Evolutionary conservation across 2,329 filamentous ascomycete genomes (phyloP).

Genomic region (Diaporthe ampelina): DNA sequence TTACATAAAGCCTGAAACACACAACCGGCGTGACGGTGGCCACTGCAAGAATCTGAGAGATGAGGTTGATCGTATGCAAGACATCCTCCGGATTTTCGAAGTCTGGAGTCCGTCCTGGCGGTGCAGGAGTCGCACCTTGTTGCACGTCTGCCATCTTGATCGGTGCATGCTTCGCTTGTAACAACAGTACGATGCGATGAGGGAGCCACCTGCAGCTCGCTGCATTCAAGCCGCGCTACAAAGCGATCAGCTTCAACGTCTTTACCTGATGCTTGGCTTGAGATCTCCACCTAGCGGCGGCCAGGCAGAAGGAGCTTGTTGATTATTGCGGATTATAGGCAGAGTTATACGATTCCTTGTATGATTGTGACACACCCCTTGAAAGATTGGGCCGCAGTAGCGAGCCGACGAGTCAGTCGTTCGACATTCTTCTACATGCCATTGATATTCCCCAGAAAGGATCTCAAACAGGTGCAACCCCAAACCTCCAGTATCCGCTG

Average conservation of each 20-base stretch:
- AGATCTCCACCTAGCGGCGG: background rate
- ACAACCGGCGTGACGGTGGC: slow-evolving; percentile 25
- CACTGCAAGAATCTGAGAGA: slow-evolving; percentile 32
- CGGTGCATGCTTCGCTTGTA: slow-evolving; percentile 4
- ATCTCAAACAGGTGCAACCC: background rate
- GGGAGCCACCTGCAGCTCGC: background rate
- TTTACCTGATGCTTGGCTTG: background rate
- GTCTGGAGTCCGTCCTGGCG: slow-evolving; percentile 24
- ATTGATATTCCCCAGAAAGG: background rate
- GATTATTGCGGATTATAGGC: background rate
- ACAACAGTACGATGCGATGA: background rate
- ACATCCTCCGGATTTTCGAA: slow-evolving; percentile 34
- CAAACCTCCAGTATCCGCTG: background rate
- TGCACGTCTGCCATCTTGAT: background rate
- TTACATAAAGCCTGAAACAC: slow-evolving; percentile 27
- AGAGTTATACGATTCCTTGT: background rate
- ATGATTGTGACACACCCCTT: background rate
- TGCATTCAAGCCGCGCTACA: background rate
- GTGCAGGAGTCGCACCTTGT: slow-evolving; percentile 35
- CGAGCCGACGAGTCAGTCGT: slow-evolving; percentile 13
- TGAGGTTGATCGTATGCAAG: slow-evolving; percentile 34
- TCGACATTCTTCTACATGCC: background rate
- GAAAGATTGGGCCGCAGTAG: slow-evolving; percentile 5
- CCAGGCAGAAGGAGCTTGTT: background rate
- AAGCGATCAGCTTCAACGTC: background rate